Percentiles rank a stretch among this genome's conserved stretches.
These are phyloP conservation scores for Canavalia ensiformis DNA, from an alignment of 306 rosid species.

Conservation along the genomic window DNA sequence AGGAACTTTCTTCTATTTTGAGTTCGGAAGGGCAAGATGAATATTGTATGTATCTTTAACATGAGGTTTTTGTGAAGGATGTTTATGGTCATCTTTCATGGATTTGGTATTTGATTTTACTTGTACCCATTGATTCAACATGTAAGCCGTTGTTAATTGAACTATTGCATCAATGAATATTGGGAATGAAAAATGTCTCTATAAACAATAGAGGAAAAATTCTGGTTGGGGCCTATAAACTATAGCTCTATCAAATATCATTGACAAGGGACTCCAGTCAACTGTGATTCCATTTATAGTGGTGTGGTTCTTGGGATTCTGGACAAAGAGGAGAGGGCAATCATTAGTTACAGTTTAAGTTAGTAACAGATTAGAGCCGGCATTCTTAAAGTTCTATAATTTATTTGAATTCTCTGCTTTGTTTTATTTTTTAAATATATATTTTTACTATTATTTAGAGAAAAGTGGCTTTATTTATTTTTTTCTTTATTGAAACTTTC, in stretches of 20 bases:
- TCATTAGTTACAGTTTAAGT: slow-evolving; percentile 22
- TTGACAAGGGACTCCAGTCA: slow-evolving; percentile 26
- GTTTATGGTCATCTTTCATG: slow-evolving; percentile 35
- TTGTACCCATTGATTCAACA: slow-evolving; percentile 27
- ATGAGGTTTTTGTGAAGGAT: slow-evolving; percentile 40
- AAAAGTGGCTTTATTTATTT: background rate
- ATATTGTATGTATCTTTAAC: slow-evolving; percentile 38
- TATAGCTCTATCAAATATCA: background rate
- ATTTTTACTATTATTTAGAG: background rate
- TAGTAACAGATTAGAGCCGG: slow-evolving; percentile 9
- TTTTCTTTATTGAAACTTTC: background rate
- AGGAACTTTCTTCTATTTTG: slow-evolving; percentile 1
- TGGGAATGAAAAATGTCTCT: slow-evolving; percentile 8
- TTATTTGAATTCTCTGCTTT: slow-evolving; percentile 23
- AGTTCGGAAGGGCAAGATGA: slow-evolving; percentile 37
- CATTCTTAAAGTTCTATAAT: slow-evolving; percentile 23
- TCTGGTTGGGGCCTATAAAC: slow-evolving; percentile 38
- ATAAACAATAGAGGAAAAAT: slow-evolving; percentile 32
- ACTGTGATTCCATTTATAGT: slow-evolving; percentile 21
- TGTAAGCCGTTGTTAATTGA: slow-evolving; percentile 30
- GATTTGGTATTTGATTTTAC: slow-evolving; percentile 44
- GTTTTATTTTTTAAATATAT: slow-evolving; percentile 24
- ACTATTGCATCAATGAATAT: slow-evolving; percentile 35
- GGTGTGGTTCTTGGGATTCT: slow-evolving; percentile 37
- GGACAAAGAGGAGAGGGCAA: slow-evolving; percentile 3